A percentile compares a stretch with the other conserved stretches of the same genome.
Conservation (phyloP, 2,329 filamentous ascomycete genomes). For the Cladosporium sp. region DNA sequence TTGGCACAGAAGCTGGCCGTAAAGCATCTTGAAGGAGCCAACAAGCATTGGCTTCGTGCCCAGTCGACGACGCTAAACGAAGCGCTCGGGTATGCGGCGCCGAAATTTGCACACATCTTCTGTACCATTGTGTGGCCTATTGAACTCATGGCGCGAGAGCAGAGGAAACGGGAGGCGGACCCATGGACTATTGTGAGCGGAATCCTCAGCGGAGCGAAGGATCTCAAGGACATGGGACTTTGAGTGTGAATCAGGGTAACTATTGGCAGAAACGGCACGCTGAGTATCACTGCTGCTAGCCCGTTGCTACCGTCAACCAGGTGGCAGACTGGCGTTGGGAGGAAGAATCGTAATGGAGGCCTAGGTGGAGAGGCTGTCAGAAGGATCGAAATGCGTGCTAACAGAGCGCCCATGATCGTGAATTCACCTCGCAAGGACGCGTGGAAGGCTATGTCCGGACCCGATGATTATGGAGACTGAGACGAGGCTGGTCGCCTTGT, state of each 20-base stretch:
- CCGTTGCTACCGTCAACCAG: no score
- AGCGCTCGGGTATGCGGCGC: neutral
- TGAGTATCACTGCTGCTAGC: no score
- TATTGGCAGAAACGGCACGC: no score
- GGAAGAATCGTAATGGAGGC: no score
- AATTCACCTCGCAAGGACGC: neutral
- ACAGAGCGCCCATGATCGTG: neutral
- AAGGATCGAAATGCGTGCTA: neutral
- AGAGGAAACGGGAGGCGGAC: neutral
- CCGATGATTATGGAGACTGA: neutral
- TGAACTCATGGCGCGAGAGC: neutral
- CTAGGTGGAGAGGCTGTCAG: no score
- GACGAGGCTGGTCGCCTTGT: neutral
- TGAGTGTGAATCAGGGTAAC: no score
- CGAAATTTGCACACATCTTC: neutral
- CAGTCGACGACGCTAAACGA: no score
- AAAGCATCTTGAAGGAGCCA: no score
- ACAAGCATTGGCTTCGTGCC: no score
- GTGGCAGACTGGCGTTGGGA: no score
- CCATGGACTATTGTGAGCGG: neutral
- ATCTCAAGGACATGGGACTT: no score
- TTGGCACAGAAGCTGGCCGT: neutral
- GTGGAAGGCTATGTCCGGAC: neutral
- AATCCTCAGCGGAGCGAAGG: no score
- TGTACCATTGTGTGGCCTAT: neutral